Evolutionary conservation across 164 flowering plant species (phyloP).

Genomic region (Vitis cinerea): DNA sequence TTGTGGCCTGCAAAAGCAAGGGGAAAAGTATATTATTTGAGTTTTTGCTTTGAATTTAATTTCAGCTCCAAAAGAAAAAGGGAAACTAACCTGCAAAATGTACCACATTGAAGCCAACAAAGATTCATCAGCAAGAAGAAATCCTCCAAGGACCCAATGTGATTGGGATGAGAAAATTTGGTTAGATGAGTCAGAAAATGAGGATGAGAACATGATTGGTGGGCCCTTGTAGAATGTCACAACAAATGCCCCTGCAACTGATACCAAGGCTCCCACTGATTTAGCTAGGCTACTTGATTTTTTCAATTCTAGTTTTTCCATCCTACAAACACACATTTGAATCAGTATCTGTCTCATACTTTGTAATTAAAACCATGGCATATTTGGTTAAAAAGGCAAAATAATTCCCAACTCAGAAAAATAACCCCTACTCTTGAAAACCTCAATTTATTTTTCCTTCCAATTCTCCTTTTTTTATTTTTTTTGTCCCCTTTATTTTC

Average conservation of each 20-base stretch:
- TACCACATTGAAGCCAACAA: constrained; percentile 19
- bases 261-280: constrained; percentile 24
- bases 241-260: constrained; percentile 35
- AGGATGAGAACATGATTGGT: not conserved
- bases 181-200: not conserved
- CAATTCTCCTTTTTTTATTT: no score
- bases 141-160: constrained; percentile 38
- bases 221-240: constrained; percentile 38
- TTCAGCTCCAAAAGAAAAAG: not conserved
- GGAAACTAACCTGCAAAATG: constrained; percentile 27
- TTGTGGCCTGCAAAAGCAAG: constrained; percentile 18
- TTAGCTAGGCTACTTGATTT: constrained; percentile 24
- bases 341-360: no score
- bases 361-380: no score
- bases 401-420: no score
- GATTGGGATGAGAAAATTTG: constrained; percentile 13
- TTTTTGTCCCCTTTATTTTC: no score
- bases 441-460: no score
- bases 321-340: constrained; percentile 4
- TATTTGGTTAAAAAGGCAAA: no score
- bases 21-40: no score
- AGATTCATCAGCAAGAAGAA: constrained; percentile 23
- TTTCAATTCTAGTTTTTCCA: constrained; percentile 24
- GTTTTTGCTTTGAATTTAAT: no score
- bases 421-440: no score